These are phyloP conservation scores for Prinsepia uniflora DNA, from an alignment of 306 rosid species.

Conservation along the genomic window DNA sequence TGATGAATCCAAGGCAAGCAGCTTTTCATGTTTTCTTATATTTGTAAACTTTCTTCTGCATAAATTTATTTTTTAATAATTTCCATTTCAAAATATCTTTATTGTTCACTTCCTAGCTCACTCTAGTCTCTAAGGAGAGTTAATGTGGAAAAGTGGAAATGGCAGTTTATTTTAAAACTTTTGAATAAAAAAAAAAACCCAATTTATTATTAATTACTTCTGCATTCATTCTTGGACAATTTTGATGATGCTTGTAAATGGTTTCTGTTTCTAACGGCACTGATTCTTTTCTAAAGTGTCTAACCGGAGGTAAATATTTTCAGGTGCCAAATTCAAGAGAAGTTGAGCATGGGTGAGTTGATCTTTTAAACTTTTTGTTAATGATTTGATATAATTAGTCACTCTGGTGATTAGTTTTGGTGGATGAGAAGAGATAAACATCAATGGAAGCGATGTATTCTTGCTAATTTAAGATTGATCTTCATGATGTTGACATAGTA, in stretches of 20 bases:
- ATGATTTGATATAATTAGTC: neutral
- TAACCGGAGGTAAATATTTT: slow-evolving; percentile 28
- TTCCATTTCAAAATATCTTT: neutral
- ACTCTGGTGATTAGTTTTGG: neutral
- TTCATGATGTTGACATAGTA: neutral
- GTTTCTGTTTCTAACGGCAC: slow-evolving; percentile 14
- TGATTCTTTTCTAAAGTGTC: slow-evolving; percentile 27
- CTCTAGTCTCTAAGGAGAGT: neutral
- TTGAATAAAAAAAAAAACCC: neutral
- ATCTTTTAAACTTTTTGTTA: slow-evolving; percentile 17
- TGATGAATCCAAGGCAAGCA: neutral
- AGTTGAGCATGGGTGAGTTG: slow-evolving; percentile 54
- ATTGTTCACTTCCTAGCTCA: neutral
- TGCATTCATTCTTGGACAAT: slow-evolving; percentile 2
- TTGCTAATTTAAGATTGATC: neutral
- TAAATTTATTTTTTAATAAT: neutral
- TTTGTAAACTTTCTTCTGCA: neutral
- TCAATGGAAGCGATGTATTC: neutral
- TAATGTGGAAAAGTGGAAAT: slow-evolving; percentile 7
- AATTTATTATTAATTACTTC: neutral
- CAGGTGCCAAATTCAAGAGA: slow-evolving; percentile 57
- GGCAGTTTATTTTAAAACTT: neutral
- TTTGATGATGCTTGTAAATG: neutral
- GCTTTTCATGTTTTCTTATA: neutral
- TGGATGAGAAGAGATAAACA: neutral